Percentiles rank a stretch among this genome's conserved stretches.
Evolutionary conservation across 768 basidiomycete species (phyloP).

Genomic region (Boletus subcaerulescens): DNA sequence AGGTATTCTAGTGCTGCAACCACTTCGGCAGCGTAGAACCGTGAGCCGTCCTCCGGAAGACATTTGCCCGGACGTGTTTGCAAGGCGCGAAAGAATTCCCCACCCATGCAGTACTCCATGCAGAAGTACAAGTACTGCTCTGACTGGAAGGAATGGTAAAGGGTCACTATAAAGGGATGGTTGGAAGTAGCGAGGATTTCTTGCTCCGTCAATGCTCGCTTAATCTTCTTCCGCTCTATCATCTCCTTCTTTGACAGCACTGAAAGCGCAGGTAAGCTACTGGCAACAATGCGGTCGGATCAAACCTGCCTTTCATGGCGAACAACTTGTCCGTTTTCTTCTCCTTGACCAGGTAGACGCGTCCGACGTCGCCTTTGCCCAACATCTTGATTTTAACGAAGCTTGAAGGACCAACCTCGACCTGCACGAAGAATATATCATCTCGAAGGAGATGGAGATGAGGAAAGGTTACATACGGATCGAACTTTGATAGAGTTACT

Average conservation of each 20-base stretch:
- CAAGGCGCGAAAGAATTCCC: conserved; percentile 97
- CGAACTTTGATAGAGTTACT: conserved; percentile 96
- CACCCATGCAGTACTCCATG: conserved; percentile 99
- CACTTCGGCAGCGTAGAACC: conserved; percentile 99
- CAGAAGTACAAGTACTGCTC: conserved; percentile 98
- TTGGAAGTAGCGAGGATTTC: conserved; percentile 98
- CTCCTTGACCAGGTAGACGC: conserved; percentile 96
- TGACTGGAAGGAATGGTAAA: conserved; percentile 99
- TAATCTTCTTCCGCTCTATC: conserved; percentile 99
- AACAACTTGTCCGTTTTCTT: conserved; percentile 96
- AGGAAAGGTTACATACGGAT: conserved; percentile 50
- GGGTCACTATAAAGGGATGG: conserved; percentile 98
- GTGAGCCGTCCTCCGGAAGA: conserved; percentile 89
- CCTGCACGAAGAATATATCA: conserved; percentile 41
- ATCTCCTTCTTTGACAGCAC: conserved; percentile 99
- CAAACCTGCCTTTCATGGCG: conserved; percentile 93
- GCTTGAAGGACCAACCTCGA: conserved; percentile 91
- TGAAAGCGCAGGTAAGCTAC: conserved; percentile 38
- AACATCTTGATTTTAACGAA: conserved; percentile 97
- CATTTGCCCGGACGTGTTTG: conserved; percentile 97
- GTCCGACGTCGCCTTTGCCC: conserved; percentile 98
- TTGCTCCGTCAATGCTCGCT: conserved; percentile 96
- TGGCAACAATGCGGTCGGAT: conserved; percentile 1
- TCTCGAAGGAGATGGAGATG: not conserved
- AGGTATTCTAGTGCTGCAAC: conserved; percentile 97